Conservation (phyloP, 75 land plant species). For the Pinus tabuliformis region DNA sequence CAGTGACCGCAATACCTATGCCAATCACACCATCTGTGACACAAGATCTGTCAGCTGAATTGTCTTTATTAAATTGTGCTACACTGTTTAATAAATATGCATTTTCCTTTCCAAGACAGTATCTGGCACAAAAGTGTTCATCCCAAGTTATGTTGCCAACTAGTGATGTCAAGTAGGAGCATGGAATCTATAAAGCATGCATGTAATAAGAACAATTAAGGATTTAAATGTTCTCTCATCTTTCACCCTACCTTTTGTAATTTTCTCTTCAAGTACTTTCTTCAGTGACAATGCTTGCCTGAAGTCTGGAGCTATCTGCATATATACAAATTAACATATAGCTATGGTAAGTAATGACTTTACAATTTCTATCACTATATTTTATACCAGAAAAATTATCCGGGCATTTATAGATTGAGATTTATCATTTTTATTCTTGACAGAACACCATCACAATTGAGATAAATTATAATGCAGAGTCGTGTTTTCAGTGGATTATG, state of each 20-base stretch:
- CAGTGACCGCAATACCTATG: slow-evolving; percentile 81
- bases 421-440: neutral
- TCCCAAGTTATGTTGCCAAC: neutral
- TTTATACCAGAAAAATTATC: neutral
- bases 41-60: slow-evolving; percentile 2
- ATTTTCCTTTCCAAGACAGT: neutral
- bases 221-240: neutral
- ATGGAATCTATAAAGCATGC: neutral
- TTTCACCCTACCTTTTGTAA: slow-evolving; percentile 66
- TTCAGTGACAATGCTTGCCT: slow-evolving; percentile 70
- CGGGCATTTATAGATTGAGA: neutral
- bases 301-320: slow-evolving; percentile 88
- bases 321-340: neutral
- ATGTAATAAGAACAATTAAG: neutral
- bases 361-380: neutral
- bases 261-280: slow-evolving; percentile 78
- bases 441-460: neutral
- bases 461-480: neutral
- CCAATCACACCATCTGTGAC: slow-evolving; percentile 79
- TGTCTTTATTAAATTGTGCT: neutral
- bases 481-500: neutral
- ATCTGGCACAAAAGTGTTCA: neutral
- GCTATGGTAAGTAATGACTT: neutral
- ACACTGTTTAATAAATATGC: neutral
- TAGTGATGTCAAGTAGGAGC: neutral